phyloP scores from a whole-genome alignment of 345 rosid genomes.

The Microcos paniculata region DNA sequence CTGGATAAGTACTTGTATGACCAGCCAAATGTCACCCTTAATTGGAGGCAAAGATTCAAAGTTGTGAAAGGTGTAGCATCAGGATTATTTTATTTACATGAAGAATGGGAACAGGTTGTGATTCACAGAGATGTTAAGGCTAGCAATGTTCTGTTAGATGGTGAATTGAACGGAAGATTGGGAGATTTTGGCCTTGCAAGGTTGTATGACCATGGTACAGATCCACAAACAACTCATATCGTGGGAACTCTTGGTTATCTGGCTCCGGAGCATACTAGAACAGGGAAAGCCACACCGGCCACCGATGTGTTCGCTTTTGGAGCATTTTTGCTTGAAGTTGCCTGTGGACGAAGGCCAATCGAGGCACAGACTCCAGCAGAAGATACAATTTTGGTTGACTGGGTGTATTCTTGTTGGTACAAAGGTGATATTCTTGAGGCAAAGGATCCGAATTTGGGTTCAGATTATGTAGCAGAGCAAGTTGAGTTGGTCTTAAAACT shows the following conservation, averaged over 20 bases:
- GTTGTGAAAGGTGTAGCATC: constrained; percentile 59
- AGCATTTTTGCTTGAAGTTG: constrained; percentile 63
- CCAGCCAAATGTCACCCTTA: constrained; percentile 38
- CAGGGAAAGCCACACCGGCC: constrained; percentile 49
- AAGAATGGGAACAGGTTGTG: constrained; percentile 71
- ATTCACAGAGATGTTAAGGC: constrained; percentile 70
- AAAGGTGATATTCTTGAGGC: constrained; percentile 42
- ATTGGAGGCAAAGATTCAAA: constrained; percentile 52
- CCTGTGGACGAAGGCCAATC: constrained; percentile 54
- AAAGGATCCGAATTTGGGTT: constrained; percentile 38
- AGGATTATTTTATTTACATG: constrained; percentile 54
- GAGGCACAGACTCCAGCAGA: constrained; percentile 23
- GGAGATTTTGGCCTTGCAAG: constrained; percentile 72
- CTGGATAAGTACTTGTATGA: constrained; percentile 49
- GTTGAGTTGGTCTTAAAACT: constrained; percentile 54
- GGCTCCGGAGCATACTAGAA: constrained; percentile 59
- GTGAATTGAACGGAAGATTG: constrained; percentile 47
- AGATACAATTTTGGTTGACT: constrained; percentile 37
- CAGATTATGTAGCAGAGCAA: constrained; percentile 38
- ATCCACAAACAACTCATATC: constrained; percentile 55
- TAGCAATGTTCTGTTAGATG: constrained; percentile 57
- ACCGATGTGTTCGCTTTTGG: constrained; percentile 62
- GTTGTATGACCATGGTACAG: constrained; percentile 55
- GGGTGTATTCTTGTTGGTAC: constrained; percentile 41
- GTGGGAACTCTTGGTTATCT: constrained; percentile 65